Percentiles rank a stretch among this genome's conserved stretches.
These are phyloP conservation scores for Metschnikowia gruessii DNA, from an alignment of 805 yeast species.

Conservation along the genomic window DNA sequence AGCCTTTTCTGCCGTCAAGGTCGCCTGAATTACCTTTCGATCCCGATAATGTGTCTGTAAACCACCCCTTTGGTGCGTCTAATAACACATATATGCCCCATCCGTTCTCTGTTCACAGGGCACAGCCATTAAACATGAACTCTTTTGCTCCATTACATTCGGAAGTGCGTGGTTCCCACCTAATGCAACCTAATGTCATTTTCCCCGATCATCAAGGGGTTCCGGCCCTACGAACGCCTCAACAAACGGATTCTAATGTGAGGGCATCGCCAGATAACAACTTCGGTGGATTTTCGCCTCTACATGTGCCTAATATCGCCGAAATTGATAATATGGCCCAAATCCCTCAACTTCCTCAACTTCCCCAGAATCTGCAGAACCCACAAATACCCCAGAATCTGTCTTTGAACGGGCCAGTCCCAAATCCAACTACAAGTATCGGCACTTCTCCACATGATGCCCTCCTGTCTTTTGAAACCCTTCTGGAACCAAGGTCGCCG, in stretches of 20 bases:
- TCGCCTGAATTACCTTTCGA: slow-evolving; percentile 6
- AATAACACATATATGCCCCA: background rate
- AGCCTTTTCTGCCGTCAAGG: slow-evolving; percentile 3
- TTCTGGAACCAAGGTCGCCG: slow-evolving; percentile 19
- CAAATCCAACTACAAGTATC: background rate
- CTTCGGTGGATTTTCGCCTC: no score
- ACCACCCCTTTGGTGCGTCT: background rate
- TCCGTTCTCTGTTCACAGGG: background rate
- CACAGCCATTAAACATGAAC: no score
- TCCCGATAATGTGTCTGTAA: background rate
- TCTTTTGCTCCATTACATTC: no score
- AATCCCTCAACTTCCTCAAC: no score
- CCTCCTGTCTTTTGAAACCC: slow-evolving; percentile 6
- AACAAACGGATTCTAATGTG: no score
- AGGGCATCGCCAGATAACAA: no score
- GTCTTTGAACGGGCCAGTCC: background rate
- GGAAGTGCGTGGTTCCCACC: no score
- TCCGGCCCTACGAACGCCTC: no score
- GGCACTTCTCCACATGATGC: background rate
- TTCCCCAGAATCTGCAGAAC: background rate
- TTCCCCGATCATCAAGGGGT: no score
- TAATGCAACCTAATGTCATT: no score
- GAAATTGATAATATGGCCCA: no score
- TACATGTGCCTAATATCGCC: no score
- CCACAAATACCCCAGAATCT: background rate